Base-by-base conservation (phyloP, 2,329 filamentous ascomycete species). In the Aspergillus sp. region DNA sequence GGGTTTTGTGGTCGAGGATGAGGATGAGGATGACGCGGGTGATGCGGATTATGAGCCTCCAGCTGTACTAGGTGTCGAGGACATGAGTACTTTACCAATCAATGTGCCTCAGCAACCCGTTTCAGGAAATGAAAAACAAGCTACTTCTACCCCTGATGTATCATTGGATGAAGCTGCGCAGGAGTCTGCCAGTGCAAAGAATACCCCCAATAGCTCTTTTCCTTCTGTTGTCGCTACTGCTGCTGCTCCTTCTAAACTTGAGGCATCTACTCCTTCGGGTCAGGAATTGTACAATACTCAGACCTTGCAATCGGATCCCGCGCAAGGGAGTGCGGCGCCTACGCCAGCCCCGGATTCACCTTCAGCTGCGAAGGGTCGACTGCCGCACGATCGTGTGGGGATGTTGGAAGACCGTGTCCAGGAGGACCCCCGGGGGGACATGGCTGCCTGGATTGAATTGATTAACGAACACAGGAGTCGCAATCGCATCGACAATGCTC, bases 391-490 rank as follows among this genome's bases (percentile, higher is more conserved):
- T 73, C 83, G 82, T 59, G 80, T 93, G 62, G 85, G 87, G 52
- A 83, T 92, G 53, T 80, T 97, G 65, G 93, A 99, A 76, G 89
- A 94, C 70, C 86, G 93, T 66, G 88, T 97, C 70, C 87, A 88
- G 68, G 89, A 96, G 66, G 94, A 99, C 67, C 89, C 93, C 14
- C 88, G 90, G 64, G 94, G 93, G 65, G 92, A 96, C 63, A 84
- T 94, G 72, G 89, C 94, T 69, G 90, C 93, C 30, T 99, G 94
- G 94, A 76, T 95, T 64, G 82, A 83, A 59, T 80, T 99, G 67
- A 93, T 99, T 68, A 82, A 83, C 60, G 90, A 96, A 68, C 84
- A 96, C 71, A 87, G 87, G 62, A 86, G 83, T 65, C 89, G 88
- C 64, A 88, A 88, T 73, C 89, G 91, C 71, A 76, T 92, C 56